Conservation (phyloP, 768 basidiomycete species). For the Coprinopsis strossmayeri region DNA sequence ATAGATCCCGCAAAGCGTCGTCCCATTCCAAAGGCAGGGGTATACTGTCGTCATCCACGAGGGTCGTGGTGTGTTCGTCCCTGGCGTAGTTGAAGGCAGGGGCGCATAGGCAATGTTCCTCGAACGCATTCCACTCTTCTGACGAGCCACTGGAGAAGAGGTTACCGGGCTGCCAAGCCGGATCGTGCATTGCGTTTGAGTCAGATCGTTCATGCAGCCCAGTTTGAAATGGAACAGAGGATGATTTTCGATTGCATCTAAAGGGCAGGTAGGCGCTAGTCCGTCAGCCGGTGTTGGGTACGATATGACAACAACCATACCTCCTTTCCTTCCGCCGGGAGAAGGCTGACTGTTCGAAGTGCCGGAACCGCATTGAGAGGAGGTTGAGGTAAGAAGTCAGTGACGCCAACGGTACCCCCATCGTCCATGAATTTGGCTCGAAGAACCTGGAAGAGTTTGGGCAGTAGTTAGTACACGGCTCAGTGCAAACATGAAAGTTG, state of each 20-base stretch:
- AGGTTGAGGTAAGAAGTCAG: slow-evolving; percentile 80
- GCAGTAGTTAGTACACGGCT: too few relatives aligned
- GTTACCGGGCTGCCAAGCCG: slow-evolving; percentile 34
- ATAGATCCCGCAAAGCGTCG: slow-evolving; percentile 3
- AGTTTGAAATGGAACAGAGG: too few relatives aligned
- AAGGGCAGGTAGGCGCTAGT: too few relatives aligned
- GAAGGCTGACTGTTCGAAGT: too few relatives aligned
- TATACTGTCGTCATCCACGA: slow-evolving; percentile 39
- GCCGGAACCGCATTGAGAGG: too few relatives aligned
- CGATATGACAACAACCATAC: too few relatives aligned
- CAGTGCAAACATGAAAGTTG: too few relatives aligned
- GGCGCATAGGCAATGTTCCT: slow-evolving; percentile 71
- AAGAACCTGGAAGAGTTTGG: too few relatives aligned
- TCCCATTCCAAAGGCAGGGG: slow-evolving; percentile 7
- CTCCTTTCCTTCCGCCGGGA: not conserved
- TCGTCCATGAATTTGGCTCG: slow-evolving; percentile 92
- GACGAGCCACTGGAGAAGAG: slow-evolving; percentile 78
- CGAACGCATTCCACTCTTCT: slow-evolving; percentile 85
- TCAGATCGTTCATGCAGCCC: too few relatives aligned
- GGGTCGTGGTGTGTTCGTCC: slow-evolving; percentile 58
- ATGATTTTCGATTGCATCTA: too few relatives aligned
- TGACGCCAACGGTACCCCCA: slow-evolving; percentile 77
- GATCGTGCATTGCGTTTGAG: too few relatives aligned
- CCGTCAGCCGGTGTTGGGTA: too few relatives aligned
- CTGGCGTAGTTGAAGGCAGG: slow-evolving; percentile 97